These are phyloP conservation scores for Logfia minima DNA, from an alignment of 129 eudicot genomes.

Conservation along the genomic window DNA sequence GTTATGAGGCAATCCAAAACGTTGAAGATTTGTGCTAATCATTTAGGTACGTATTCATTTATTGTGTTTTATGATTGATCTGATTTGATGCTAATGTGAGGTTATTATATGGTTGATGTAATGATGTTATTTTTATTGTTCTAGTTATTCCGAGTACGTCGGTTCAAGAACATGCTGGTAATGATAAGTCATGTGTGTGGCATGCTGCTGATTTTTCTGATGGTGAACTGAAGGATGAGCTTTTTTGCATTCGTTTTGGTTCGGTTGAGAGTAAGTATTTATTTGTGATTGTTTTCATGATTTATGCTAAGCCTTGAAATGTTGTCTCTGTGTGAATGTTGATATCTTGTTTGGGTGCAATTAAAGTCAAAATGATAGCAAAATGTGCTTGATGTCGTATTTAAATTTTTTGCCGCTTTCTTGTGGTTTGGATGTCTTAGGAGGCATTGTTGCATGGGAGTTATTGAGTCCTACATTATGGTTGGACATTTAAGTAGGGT, in stretches of 20 bases:
- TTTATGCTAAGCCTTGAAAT: too few species aligned
- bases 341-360: neutral
- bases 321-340: neutral
- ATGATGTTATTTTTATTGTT: neutral
- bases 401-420: neutral
- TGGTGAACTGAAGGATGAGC: conserved; percentile 74
- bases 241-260: conserved; percentile 66
- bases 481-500: neutral
- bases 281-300: neutral
- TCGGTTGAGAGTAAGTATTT: conserved; percentile 66
- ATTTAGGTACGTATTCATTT: conserved; percentile 38
- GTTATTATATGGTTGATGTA: neutral
- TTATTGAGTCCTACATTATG: neutral
- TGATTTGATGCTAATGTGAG: neutral
- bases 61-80: neutral
- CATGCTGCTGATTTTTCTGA: conserved; percentile 78
- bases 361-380: neutral
- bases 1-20: conserved; percentile 84
- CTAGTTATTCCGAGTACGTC: conserved; percentile 57
- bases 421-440: neutral
- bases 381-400: neutral
- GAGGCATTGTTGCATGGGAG: neutral
- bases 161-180: conserved; percentile 80
- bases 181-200: conserved; percentile 85
- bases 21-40: conserved; percentile 81